Evolutionary conservation across 352 stramenopile species (phyloP), one percentile per base, ranked within the genome.

Genomic region (Thraustotheca clavata): DNA sequence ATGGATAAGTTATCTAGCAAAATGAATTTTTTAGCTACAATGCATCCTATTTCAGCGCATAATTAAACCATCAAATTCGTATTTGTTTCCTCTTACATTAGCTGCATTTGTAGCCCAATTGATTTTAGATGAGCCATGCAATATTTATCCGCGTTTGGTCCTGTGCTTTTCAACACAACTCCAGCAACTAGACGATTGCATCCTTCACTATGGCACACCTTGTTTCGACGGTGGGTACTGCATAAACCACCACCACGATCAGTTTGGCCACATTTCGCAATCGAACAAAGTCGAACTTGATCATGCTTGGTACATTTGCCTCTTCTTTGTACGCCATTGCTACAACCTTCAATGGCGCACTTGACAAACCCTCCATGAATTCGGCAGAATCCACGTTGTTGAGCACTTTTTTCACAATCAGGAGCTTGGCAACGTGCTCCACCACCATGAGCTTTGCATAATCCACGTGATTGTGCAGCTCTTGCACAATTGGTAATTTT

Each of bases 291-390:
- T 69, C 84, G 81, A 65, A 89, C 89, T 41, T 79, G 80, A 32
- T 80, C 84, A 68, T 93, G 84, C 0, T 81, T 91, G 1, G 84
- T 80, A 50, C 84, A 93, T 27, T 91, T 91, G 70, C 90, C 89
- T 67, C 82, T 80, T 9, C 84, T 80, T 49, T 93, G 84, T 0
- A 82, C 82, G 0, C 84, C 84, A 68, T 93, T 93, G 22, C 76
- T 76, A 55, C 84, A 93, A 1, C 81, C 80, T 4, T 65, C 59
- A 2, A 81, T 80, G 46, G 88, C 76, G 68, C 82, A 91, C n/a
- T 79, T 76, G 65, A 88, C 88, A 60, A 80, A 78, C n/a, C 82
- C 82, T n/a, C 82, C 82, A 65, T 91, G 82, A 0, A 80, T 78
- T 34, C 82, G 80, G 63, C 82, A 91, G n/a, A 88, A 67, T 12